A percentile compares a stretch with the other conserved stretches of the same genome.
Conservation (phyloP, 164 flowering plant species). For the Tinospora cordifolia region DNA sequence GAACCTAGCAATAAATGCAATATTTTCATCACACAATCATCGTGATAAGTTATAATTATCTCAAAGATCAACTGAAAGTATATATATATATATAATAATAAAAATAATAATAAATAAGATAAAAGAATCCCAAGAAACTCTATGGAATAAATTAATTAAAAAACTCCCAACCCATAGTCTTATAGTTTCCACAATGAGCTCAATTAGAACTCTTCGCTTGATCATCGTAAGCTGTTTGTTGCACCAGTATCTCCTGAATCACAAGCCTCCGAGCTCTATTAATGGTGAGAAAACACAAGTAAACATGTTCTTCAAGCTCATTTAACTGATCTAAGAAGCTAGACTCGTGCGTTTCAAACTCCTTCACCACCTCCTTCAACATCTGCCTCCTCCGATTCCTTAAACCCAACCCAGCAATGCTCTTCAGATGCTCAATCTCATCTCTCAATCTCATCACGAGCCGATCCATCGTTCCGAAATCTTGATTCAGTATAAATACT, state of each 20-base stretch:
- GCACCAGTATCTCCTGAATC: background rate
- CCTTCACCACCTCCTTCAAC: conserved; percentile 56
- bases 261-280: conserved; percentile 8
- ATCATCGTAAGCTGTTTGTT: too few relatives aligned
- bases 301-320: conserved; percentile 67
- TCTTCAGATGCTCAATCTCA: conserved; percentile 56
- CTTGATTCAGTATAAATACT: conserved; percentile 45
- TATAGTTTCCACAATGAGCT: too few relatives aligned
- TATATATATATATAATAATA: too few relatives aligned
- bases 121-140: too few relatives aligned
- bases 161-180: too few relatives aligned
- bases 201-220: too few relatives aligned
- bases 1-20: too few relatives aligned
- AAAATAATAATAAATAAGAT: too few relatives aligned
- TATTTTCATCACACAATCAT: too few relatives aligned
- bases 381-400: conserved; percentile 37
- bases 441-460: conserved; percentile 44
- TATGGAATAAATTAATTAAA: too few relatives aligned
- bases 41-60: too few relatives aligned
- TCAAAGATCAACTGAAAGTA: too few relatives aligned
- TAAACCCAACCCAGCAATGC: conserved; percentile 41
- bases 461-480: conserved; percentile 64
- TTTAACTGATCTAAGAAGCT: conserved; percentile 55
- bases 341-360: conserved; percentile 34
- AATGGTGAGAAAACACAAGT: conserved; percentile 22